Conservation (phyloP, 2,329 filamentous ascomycete species). For the Beauveria rudraprayagi region DNA sequence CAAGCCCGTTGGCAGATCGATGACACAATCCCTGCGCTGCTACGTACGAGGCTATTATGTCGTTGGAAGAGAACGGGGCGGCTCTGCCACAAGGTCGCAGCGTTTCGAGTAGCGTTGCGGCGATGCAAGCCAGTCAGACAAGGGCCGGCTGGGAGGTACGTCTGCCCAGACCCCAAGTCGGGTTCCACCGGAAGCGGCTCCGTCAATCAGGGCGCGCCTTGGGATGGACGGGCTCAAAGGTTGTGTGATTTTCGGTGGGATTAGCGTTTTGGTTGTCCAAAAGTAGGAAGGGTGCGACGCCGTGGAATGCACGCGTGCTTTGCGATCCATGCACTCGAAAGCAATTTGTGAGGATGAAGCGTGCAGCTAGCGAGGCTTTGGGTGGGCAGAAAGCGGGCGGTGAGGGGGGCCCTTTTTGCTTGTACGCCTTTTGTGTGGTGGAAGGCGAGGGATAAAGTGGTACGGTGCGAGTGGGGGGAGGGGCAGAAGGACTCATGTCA, state of each 20-base stretch:
- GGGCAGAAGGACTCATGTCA: not conserved
- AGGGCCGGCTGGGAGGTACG: not conserved
- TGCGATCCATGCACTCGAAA: conserved; percentile 1
- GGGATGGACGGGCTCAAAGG: not conserved
- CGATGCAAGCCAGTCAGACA: not conserved
- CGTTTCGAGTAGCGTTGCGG: not conserved
- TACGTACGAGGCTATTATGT: conserved; percentile 12
- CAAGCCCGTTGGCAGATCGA: conserved; percentile 10
- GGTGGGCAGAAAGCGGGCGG: conserved; percentile 8
- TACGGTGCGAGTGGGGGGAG: conserved; percentile 1
- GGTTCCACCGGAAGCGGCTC: conserved; percentile 8
- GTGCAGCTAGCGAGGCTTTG: not conserved
- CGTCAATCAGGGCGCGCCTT: conserved; percentile 11
- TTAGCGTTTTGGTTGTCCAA: conserved; percentile 2
- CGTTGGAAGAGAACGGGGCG: conserved; percentile 8
- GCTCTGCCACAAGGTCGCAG: conserved; percentile 10
- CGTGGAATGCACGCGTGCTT: not conserved
- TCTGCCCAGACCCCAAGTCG: conserved; percentile 10
- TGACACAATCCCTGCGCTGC: conserved; percentile 11
- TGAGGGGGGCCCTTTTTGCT: conserved; percentile 2
- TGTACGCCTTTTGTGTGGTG: not conserved
- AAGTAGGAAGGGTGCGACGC: not conserved
- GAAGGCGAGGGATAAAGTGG: not conserved
- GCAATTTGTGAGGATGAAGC: not conserved
- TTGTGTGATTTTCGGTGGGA: not conserved